Evolutionary conservation across 1,284 basidiomycete genomes (phyloP), one percentile per base, ranked within the genome.

Genomic region (Leccinum fuscescens): DNA sequence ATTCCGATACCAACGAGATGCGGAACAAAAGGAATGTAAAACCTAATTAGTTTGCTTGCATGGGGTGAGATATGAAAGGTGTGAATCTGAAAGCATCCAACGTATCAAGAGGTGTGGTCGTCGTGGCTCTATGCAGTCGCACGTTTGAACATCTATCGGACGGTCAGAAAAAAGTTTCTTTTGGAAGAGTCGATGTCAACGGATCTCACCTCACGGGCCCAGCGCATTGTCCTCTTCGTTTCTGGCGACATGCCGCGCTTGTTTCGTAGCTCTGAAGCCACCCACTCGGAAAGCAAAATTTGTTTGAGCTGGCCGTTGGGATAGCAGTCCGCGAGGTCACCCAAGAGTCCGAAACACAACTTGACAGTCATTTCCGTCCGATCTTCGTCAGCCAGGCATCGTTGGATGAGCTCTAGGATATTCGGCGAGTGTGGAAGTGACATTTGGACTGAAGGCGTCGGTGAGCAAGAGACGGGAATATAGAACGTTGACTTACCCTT

Each of bases 321-420:
- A 82, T 92, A 97, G 17, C 86, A 83, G 69, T 95, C 93, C 1
- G 94, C 96, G 50, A 99, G 81, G 72, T 99, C 96, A 61, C 97
- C 97, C 59, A 99, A 79, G 24, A 97, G 81, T 39, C 95, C 95
- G 64, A 92, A 88, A 4, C 86, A 84, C 35, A 93, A 78, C 66
- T 89, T 88, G 67, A 92, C 81, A 55, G 94, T 81, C 1, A 85
- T 75, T 67, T 98, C 96, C 4, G 91, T 86, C 57, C 90, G 84
- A 66, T 96, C 93, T 52, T 93, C 91, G 67, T 98, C 95, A 9
- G 80, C 79, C 50, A 96, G 80, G 68, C 90, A 92, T 49, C 89
- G 83, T 65, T 90, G 89, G 44, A 96, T 80, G 67, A 99, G 88
- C 59, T 88, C 87, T 64, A 98, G 82, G 64, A 98, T 93, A 53